Evolutionary conservation across 208 protist species (phyloP), one percentile per base, ranked within the genome.

Genomic region (Wallacemonas sp.): DNA sequence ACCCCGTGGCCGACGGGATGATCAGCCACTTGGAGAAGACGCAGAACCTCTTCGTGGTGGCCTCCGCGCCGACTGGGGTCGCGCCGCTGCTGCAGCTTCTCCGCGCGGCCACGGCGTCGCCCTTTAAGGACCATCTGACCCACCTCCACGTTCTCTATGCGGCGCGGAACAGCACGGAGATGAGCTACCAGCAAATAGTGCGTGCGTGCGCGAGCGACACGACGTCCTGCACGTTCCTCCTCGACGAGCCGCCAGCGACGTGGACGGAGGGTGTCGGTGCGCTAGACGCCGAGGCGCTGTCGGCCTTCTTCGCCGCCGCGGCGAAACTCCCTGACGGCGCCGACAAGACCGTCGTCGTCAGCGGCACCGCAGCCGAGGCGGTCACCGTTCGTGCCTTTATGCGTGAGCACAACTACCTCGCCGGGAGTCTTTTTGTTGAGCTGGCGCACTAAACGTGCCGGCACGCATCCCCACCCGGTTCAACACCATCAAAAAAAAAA

Each of bases 11-110:
- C 3, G 39, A 22, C 11, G 63, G 8, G n/a, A 49, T 38, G 48
- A 44, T 54, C 12, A 32, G 41, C 49, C 28, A 57, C 2, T 16
- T 50, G 42, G 67, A 59, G 22, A 14, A 4, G 16, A 45, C 61
- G 3, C 26, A 69, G 25, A 12, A 48, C 36, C 32, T 49, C 3
- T 59, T 61, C 49, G 36, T 59, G n/a, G 26, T 81, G 2, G 39
- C 72, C 18, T 50, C 63, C 23, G 74, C 67, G 18, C 67, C 67
- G 50, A 42, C n/a, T 7, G 74, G 74, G 8, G 72, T 80, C 22
- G 61, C 52, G 1, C 61, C 74, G 31, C 44, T 75, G 64, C 26
- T 80, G 45, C 74, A 80, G 61, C 8, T 81, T 39, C 48, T 81
- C 26, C 68, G 70, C 16, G 67, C 45, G 2, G 10, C 28, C 18